Conservation (phyloP, 73 alveolate genomes). For the Stentor roeselii region DNA sequence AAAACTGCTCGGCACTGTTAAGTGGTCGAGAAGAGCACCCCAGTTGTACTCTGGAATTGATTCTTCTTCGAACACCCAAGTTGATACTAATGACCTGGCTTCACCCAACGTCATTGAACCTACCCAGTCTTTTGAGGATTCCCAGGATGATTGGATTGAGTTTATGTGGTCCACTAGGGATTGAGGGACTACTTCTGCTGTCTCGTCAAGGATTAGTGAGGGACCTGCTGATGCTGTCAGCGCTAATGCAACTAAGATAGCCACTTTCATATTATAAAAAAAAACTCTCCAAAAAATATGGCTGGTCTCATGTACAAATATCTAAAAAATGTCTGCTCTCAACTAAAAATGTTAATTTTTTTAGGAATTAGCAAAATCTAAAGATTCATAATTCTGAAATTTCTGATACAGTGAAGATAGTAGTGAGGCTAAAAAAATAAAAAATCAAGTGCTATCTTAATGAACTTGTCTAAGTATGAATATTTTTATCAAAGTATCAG, state of each 20-base stretch:
- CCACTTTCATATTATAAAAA: too few species aligned
- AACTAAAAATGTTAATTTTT: too few species aligned
- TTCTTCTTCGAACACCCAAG: not conserved
- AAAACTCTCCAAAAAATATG: too few species aligned
- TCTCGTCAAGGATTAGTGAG: not conserved
- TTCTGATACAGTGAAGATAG: too few species aligned
- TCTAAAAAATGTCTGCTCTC: too few species aligned
- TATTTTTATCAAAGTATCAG: too few species aligned
- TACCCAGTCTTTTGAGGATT: not conserved
- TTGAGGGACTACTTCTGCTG: not conserved
- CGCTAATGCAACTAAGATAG: not conserved
- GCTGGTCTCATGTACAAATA: too few species aligned
- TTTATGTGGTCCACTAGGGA: not conserved
- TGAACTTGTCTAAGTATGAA: too few species aligned
- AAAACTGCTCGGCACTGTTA: constrained; percentile 26
- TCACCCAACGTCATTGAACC: not conserved
- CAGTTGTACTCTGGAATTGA: constrained; percentile 1
- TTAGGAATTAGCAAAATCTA: too few species aligned
- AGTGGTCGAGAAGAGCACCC: constrained; percentile 13
- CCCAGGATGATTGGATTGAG: not conserved
- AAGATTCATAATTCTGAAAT: too few species aligned
- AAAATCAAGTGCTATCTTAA: too few species aligned
- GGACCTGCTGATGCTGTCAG: not conserved
- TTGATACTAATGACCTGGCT: not conserved
- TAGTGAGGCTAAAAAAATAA: too few species aligned